These are phyloP conservation scores for Botryococcus braunii DNA, from an alignment of 163 green algal species.

Conservation along the genomic window DNA sequence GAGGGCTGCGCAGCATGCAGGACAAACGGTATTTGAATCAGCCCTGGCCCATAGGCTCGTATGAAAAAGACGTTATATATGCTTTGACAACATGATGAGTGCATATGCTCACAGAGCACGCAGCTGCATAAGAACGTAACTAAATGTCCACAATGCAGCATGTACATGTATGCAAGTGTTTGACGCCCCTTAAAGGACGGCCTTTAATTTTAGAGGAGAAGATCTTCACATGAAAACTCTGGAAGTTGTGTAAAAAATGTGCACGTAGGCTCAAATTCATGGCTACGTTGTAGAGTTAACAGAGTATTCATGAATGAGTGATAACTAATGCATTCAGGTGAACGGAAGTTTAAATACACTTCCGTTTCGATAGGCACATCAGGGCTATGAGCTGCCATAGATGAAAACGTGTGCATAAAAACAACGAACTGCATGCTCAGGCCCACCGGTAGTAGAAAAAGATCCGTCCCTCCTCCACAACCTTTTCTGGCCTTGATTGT, in stretches of 20 bases:
- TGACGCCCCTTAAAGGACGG: background rate
- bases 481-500: background rate
- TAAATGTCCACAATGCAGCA: background rate
- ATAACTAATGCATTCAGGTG: no score
- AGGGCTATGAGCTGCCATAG: no score
- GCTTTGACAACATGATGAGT: no score
- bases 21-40: background rate
- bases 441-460: conserved; percentile 25
- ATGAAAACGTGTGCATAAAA: no score
- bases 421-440: no score
- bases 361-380: no score
- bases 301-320: background rate
- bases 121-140: background rate
- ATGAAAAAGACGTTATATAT: no score
- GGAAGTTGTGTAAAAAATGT: no score
- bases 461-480: conserved; percentile 19
- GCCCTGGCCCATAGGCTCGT: no score
- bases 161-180: background rate
- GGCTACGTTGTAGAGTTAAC: background rate
- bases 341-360: no score
- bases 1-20: conserved; percentile 11
- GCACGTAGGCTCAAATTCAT: background rate
- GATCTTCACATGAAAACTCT: no score
- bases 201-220: no score
- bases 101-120: background rate